These are phyloP conservation scores for Lactarius deliciosus DNA, from an alignment of 768 basidiomycete species.

Conservation along the genomic window DNA sequence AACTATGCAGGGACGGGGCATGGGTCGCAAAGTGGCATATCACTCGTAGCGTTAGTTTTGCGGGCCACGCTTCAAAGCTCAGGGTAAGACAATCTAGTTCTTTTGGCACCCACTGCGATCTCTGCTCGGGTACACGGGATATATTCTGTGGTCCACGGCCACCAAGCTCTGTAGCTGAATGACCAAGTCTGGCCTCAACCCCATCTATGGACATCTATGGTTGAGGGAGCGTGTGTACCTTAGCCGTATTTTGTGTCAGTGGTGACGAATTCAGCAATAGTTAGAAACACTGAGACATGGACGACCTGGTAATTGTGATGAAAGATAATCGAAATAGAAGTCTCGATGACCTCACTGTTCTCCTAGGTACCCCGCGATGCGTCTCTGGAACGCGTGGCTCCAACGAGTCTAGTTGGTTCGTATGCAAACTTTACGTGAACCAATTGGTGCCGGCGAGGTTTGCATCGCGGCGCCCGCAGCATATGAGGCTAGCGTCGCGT, in stretches of 20 bases:
- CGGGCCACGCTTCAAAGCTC: background rate
- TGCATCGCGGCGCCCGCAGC: too few species aligned
- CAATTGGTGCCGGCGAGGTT: too few species aligned
- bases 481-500: background rate
- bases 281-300: background rate
- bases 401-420: background rate
- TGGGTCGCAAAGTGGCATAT: background rate
- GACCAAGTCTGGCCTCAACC: too few species aligned
- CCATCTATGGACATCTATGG: too few species aligned
- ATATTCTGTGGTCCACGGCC: too few species aligned
- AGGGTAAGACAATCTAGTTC: background rate
- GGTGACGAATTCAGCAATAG: background rate
- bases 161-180: too few species aligned
- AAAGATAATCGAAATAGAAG: background rate
- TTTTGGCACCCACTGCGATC: background rate
- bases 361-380: background rate
- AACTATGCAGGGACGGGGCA: constrained; percentile 27
- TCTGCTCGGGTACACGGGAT: too few species aligned
- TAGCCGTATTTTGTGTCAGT: background rate
- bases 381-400: background rate
- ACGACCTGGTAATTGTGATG: background rate
- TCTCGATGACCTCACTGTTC: background rate
- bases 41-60: background rate
- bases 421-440: background rate
- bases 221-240: too few species aligned